Evolutionary conservation across 345 rosid species (phyloP), one percentile per base, ranked within the genome.

Genomic region (Syzygium jambos): DNA sequence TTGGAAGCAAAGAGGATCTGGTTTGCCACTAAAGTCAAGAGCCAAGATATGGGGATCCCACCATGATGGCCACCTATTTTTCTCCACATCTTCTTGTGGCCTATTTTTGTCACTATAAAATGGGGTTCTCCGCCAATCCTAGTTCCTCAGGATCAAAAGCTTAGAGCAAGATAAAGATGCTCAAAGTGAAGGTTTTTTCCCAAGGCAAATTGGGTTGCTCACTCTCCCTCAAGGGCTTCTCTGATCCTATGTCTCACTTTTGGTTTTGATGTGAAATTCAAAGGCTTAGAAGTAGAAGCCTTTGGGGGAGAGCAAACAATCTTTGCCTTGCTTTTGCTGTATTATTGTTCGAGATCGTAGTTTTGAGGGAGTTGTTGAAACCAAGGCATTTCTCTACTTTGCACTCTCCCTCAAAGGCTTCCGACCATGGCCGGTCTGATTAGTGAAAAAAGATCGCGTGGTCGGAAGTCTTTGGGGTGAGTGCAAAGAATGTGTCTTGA

Each of bases 161-260:
- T 30, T 55, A 63, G 77, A 43, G 52, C 12, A 84, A 56, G 27
- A 11, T 63, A 29, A 19, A 46, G 78, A 85, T 52, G 52, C 16
- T 51, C 85, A 73, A 54, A 49, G 46, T 21, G 65, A 63, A 46
- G 77, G 10, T 51, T 83, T 11, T 27, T 34, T 65, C 78, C 83
- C 88, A 88, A 87, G 92, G 87, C 92, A 84, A 51, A 68, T 68
- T 34, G 59, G 86, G 57, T 89, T 93, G 89, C 85, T 85, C 91
- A 78, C 30, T 89, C 94, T 84, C 91, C 93, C 91, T 78, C 92
- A 86, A 87, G 92, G 87, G 91, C 94, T 83, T 86, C 93, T 85
- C 93, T 85, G 68, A 27, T 85, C 63, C 59, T n/a, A 6, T 2
- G 82, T 29, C 78, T 41, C 30, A 10, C 49, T 61, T 12, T 29